Evolutionary conservation across 352 stramenopile genomes (phyloP), one percentile per base, ranked within the genome.

Genomic region (Pythium vanterpoolii): DNA sequence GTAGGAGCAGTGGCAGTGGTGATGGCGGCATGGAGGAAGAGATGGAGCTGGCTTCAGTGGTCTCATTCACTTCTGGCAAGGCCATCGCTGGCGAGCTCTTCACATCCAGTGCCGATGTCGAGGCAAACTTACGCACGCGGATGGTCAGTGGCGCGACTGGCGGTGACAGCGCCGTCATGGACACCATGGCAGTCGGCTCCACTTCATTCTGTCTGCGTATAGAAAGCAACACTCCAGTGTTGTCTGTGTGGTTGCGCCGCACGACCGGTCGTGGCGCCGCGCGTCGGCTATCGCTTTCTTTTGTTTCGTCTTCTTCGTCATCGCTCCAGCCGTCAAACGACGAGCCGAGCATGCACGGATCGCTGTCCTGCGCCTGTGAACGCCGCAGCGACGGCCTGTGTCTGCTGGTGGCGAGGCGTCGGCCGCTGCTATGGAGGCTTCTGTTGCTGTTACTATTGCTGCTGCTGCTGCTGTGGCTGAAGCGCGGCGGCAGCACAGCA

Each of bases 61-160:
- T 44, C 38, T 19, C 33, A n/a, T n/a, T n/a, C n/a, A n/a, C n/a
- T n/a, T n/a, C n/a, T n/a, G n/a, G n/a, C 33, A 14, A 14, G 33
- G 33, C 14, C 33, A 39, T 14, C 33, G 33, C 8, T 14, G 14
- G 8, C 33, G 33, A 8, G 3, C 16, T 44, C 19, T 16, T 42
- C 16, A 40, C 11, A 6, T 64, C 48, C 3, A 64, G 31, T 16
- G 49, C 43, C n/a, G 47, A 57, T 5, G 47, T 58, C 5, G 57
- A 64, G 18, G 57, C 48, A 13, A 64, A 45, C 42, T 64, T 64
- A 40, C 57, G 57, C 38, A 64, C 44, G 31, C 57, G 57, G 24
- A 64, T 64, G 31, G 39, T 53, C 11, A 64, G 40, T 39, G 57
- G 48, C 30, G 40, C 47, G 8, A 64, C 39, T 4, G 56, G 33